Evolutionary conservation across 140 eudicot species (phyloP).

Genomic region (Ambrosia hybrid): DNA sequence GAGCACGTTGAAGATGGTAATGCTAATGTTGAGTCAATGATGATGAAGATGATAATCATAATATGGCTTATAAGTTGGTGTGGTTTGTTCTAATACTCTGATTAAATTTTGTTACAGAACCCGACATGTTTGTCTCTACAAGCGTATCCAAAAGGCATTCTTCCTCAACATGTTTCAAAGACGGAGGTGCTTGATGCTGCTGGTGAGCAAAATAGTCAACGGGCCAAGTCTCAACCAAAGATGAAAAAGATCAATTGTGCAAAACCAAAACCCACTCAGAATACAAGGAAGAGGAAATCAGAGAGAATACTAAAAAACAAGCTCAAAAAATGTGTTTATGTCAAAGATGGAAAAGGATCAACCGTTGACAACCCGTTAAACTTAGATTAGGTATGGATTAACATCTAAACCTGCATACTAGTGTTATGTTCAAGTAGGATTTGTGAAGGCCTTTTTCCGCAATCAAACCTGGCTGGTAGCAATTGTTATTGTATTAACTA

Average conservation of each 20-base stretch:
- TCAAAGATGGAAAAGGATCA: constrained; percentile 26
- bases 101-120: neutral
- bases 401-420: neutral
- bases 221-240: neutral
- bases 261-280: constrained; percentile 6
- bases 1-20: neutral
- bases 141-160: neutral
- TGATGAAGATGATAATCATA: neutral
- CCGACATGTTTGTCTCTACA: neutral
- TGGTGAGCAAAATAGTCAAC: constrained; percentile 3
- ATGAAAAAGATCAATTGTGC: neutral
- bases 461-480: neutral
- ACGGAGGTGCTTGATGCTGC: neutral
- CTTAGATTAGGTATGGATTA: neutral
- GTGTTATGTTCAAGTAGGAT: neutral
- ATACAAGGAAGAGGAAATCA: constrained; percentile 12
- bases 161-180: constrained; percentile 9
- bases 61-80: neutral
- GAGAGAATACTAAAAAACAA: constrained; percentile 27
- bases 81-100: neutral
- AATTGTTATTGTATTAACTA: neutral
- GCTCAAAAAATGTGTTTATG: constrained; percentile 11
- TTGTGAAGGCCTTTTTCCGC: neutral
- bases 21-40: neutral
- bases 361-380: constrained; percentile 4